Base-by-base conservation (phyloP, 2,329 filamentous ascomycete species). In the Ophiocordyceps camponoti-rufipedis region DNA sequence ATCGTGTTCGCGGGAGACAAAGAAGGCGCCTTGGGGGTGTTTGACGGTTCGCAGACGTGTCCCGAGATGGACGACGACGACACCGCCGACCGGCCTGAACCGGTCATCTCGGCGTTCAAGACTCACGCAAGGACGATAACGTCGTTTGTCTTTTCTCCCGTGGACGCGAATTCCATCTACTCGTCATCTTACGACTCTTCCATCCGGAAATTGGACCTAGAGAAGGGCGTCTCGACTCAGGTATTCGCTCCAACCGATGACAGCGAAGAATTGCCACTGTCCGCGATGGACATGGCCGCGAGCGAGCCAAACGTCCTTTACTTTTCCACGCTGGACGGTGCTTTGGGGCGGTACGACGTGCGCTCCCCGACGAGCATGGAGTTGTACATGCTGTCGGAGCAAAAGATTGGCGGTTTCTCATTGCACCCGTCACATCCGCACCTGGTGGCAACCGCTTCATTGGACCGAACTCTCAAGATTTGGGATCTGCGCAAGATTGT, bases 1-100 rank as follows among this genome's bases (percentile, higher is more conserved):
- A 69, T 98, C 3, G 73, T 96, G 1, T 93, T 98, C 57, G 89
- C 89, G 0, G 89, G 89, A 11, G 91, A 98, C 56, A 98, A 98
- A 59, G 74, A 93, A 51, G 89, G 91, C 1, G 84, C 86, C 23
- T 70, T 96, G 48, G 91, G 91, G 0, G 76, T 98, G 1, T 89
- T 95, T 46, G 89, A 98, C 57, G 87, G 81, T 1, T 88, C 84
- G 0, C 86, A 93, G 52, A 72, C 74, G 3, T 65, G 67, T 2
- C 64, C 70, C n/a, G 65, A 72, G 5, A 67, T 71, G 14, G 76
- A 79, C 47, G 74, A 76, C 9, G 79, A 84, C 28, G 81, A 85
- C 9, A 81, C 70, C 1, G 74, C 70, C 1, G 74, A 81, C 0
- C 63, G 72, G 11, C 67, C 79, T 0, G 78, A 85, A 33, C 88